Conservation (phyloP, 2,329 filamentous ascomycete genomes). For the Dactylellina parvicollis region DNA sequence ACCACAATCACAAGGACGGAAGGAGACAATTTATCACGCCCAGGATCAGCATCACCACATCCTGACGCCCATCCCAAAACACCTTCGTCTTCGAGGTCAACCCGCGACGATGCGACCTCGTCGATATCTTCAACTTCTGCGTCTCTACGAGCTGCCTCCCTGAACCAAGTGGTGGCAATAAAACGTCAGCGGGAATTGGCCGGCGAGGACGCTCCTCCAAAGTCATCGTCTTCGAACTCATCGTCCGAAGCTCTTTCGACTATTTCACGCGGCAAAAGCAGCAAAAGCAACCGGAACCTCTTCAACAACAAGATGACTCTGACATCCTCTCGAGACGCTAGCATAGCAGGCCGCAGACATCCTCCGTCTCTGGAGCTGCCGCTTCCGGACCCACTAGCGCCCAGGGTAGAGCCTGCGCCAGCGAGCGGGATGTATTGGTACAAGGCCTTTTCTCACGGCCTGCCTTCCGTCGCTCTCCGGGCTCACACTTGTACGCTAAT, state of each 20-base stretch:
- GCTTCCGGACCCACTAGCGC: slow-evolving; percentile 61
- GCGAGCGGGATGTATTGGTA: slow-evolving; percentile 80
- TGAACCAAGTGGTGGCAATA: slow-evolving; percentile 51
- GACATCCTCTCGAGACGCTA: slow-evolving; percentile 47
- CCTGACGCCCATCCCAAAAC: slow-evolving; percentile 36
- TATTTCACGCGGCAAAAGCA: slow-evolving; percentile 30
- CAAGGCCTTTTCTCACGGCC: slow-evolving; percentile 71
- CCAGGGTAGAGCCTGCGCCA: slow-evolving; percentile 71
- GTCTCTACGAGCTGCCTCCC: slow-evolving; percentile 49
- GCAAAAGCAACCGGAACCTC: slow-evolving; percentile 32
- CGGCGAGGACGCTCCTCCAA: slow-evolving; percentile 42
- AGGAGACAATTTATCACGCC: slow-evolving; percentile 41
- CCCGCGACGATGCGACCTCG: slow-evolving; percentile 47
- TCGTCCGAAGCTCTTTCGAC: slow-evolving; percentile 50
- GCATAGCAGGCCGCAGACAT: slow-evolving; percentile 52
- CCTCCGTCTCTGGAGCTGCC: slow-evolving; percentile 57
- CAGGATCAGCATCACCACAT: slow-evolving; percentile 43
- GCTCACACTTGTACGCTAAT: slow-evolving; percentile 75
- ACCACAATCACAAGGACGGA: slow-evolving; percentile 49
- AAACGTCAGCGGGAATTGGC: slow-evolving; percentile 44
- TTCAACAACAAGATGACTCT: slow-evolving; percentile 47
- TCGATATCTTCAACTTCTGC: slow-evolving; percentile 51
- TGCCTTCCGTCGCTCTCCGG: slow-evolving; percentile 70
- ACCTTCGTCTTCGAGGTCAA: slow-evolving; percentile 49
- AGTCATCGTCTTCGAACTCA: slow-evolving; percentile 52